Base-by-base conservation (phyloP, 2,329 filamentous ascomycete species). In the Chaetothyriales sp. region DNA sequence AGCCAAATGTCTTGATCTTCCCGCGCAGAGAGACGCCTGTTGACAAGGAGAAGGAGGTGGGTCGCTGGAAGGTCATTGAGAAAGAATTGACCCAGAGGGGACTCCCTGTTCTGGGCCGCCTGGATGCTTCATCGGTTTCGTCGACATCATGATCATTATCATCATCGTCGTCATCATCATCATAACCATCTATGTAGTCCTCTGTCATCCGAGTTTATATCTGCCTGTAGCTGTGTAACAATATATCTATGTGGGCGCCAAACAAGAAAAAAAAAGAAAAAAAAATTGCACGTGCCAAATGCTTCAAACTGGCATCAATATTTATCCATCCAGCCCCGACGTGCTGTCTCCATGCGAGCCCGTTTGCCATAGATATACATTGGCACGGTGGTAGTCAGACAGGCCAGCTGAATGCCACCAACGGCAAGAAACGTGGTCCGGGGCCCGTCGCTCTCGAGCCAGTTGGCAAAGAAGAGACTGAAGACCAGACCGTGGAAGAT, bases 361-460 rank as follows among this genome's bases (percentile, higher is more conserved):
- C 88, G 72, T 73, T 96, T 96, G 18, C 90, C 90, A 62, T 80
- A 95, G 18, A 96, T 85, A 64, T 92, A 96, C 84, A 96, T 87
- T 0, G 90, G 90, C 50, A 95, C 81, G 1, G 87, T 84, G 49
- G 75, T 79, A 2, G 86, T 61, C 64, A 94, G 73, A 50, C 83
- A 77, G 10, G 79, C 78, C 32, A 95, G 67, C 67, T 96, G 90
- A 25, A 96, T 92, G 22, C 88, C 75, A 2, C 90, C 90, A 49
- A 95, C 76, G 61, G 81, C 86, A 44, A 94, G 69, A 63, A 86
- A 96, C 0, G 94, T 87, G 9, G 70, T 75, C 67, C 83, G 86
- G 9, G 84, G 75, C 0, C 90, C 89, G 51, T 87, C 81, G 1
- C 68, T 64, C 28, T 84, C 76, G 19, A 96, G 72, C 90, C 90